These are phyloP conservation scores for Diutina mesorugosa DNA, from an alignment of 1,139 yeast species.

Conservation along the genomic window DNA sequence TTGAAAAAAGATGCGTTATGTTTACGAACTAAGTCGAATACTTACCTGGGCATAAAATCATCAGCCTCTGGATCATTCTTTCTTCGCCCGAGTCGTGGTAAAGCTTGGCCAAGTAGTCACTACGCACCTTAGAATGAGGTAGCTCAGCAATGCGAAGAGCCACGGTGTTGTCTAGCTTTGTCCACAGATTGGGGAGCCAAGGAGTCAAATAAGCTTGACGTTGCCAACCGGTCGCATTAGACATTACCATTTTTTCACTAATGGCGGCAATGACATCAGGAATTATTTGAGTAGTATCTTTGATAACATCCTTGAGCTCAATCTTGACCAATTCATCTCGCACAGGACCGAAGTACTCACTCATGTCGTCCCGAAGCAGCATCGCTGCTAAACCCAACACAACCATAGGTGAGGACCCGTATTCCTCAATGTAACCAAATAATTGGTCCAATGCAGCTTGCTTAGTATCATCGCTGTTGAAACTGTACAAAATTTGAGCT, in stretches of 20 bases:
- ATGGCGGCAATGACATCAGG: constrained; percentile 51
- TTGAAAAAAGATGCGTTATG: not conserved
- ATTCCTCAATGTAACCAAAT: constrained; percentile 44
- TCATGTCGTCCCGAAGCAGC: constrained; percentile 49
- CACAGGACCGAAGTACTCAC: constrained; percentile 50
- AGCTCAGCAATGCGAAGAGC: constrained; percentile 35
- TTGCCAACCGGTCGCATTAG: constrained; percentile 38
- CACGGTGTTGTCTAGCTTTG: constrained; percentile 35
- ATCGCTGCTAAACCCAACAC: constrained; percentile 73
- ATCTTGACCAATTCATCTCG: constrained; percentile 51
- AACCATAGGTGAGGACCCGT: constrained; percentile 54
- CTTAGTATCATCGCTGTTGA: constrained; percentile 58
- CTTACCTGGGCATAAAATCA: constrained; percentile 6
- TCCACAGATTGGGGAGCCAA: constrained; percentile 57
- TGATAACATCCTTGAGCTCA: constrained; percentile 30
- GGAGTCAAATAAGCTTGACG: constrained; percentile 67
- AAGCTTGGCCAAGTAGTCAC: constrained; percentile 39
- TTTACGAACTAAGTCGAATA: not conserved
- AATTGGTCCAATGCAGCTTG: constrained; percentile 73
- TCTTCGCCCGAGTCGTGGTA: constrained; percentile 33
- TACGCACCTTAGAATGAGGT: constrained; percentile 35
- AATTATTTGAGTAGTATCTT: constrained; percentile 40
- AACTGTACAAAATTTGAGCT: constrained; percentile 70
- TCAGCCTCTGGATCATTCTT: constrained; percentile 47
- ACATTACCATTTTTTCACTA: not conserved